A percentile compares a stretch with the other conserved stretches of the same genome.
phyloP scores from a whole-genome alignment of 371 early-diverging fungal genomes.

The Lichtheimia ornata region DNA sequence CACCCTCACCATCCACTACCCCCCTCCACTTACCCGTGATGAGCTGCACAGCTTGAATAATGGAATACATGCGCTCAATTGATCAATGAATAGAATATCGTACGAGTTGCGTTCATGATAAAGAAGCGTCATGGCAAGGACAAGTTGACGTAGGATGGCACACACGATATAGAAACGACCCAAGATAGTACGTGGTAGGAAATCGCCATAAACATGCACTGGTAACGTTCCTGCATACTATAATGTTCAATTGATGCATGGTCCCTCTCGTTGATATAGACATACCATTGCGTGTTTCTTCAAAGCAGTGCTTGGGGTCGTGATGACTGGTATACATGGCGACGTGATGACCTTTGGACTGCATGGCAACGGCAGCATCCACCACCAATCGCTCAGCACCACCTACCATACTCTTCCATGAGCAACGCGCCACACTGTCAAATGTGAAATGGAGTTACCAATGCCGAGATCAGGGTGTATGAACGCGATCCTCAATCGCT shows the following conservation, averaged over 20 bases:
- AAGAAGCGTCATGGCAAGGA: conserved; percentile 62
- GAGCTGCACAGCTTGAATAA: conserved; percentile 66
- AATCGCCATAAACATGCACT: conserved; percentile 76
- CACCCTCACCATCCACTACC: too few species aligned
- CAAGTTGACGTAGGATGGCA: conserved; percentile 79
- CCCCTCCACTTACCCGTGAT: conserved; percentile 47
- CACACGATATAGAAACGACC: conserved; percentile 80
- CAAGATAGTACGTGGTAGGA: conserved; percentile 65
- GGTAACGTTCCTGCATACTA: conserved; percentile 64
- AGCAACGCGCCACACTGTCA: too few species aligned
- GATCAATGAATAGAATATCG: conserved; percentile 90
- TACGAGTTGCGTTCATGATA: conserved; percentile 43
- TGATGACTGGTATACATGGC: conserved; percentile 90
- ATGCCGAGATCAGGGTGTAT: conserved; percentile 93
- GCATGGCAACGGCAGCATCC: conserved; percentile 87
- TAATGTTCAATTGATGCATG: not conserved
- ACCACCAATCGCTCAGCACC: conserved; percentile 97
- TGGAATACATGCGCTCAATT: conserved; percentile 86
- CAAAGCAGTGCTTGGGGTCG: conserved; percentile 86
- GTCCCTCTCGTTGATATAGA: not conserved
- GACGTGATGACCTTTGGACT: conserved; percentile 79
- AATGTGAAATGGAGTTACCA: conserved; percentile 38
- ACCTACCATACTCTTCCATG: conserved; percentile 45
- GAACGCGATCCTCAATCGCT: conserved; percentile 62
- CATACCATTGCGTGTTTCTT: conserved; percentile 87